Base-by-base conservation (phyloP, 805 yeast genomes). In the Lachancea quebecensis region DNA sequence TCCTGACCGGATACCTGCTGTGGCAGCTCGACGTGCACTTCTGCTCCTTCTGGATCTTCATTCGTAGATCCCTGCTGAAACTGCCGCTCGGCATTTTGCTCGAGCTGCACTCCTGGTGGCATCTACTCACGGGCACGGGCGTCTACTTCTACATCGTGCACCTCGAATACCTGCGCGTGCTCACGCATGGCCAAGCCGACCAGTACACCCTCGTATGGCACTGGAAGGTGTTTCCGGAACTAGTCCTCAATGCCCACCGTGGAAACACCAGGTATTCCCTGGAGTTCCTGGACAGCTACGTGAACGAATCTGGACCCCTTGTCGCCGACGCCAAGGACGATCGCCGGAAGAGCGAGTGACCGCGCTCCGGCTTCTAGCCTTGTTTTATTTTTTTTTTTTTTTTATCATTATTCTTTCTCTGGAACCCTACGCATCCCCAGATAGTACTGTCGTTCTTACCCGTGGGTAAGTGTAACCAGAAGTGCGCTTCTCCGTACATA, bases 51-150 rank as follows among this genome's bases (percentile, higher is more conserved):
- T 81, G 86, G 64, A 73, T 80, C 34, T 48, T 64, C 6, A 57
- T 77, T 12, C 75, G 96, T 62, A 75, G 93, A 48, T 53, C 67
- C 3, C 62, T 80, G 11, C 95, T 97, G 2, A 74, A 84, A 68
- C 40, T 62, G 41, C 97, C 97, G 2, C 75, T 82, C 43, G 98
- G 98, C 1, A 75, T 88, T 49, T 52, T 91, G 3, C 70, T 91
- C 31, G 98, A 91, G 64, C 84, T 95, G 27, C 98, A 91, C 58
- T 96, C 95, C 18, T 91, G 97, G 97, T 91, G 98, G 98, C 98
- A 91, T 60, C 68, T 85, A 10, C 73, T 85, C 51, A 85, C 93
- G 0, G 95, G 95, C 0, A 69, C 80, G 16, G 96, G 97, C 1
- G 93, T 91, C 10, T 91, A 91, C 64, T 83, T 74, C 60, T 90